phyloP scores from a whole-genome alignment of 495 filamentous ascomycete species.

The Paragyromitra xinjiangensis region DNA sequence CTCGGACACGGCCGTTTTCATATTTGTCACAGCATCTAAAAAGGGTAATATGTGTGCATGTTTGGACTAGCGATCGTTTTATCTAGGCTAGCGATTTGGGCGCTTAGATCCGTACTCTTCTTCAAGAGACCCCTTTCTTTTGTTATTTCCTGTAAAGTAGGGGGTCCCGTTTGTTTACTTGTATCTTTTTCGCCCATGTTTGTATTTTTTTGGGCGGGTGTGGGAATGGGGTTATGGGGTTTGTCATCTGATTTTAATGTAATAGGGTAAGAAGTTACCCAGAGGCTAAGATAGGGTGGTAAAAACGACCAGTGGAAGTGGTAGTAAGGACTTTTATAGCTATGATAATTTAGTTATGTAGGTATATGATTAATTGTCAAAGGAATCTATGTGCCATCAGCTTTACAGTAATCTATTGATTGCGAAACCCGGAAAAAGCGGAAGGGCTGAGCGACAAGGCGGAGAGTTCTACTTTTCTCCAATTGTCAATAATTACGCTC shows the following conservation, averaged over 20 bases:
- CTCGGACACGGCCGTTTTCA: constrained; percentile 3
- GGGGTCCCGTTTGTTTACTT: constrained; percentile 39
- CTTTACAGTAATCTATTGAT: neutral
- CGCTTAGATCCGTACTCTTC: constrained; percentile 27
- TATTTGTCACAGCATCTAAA: constrained; percentile 26
- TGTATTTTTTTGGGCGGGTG: constrained; percentile 11
- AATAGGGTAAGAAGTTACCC: constrained; percentile 24
- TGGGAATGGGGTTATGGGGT: constrained; percentile 40
- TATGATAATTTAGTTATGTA: constrained; percentile 29
- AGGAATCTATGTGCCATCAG: constrained; percentile 1
- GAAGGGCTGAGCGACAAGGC: neutral
- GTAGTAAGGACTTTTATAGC: constrained; percentile 17
- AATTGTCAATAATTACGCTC: constrained; percentile 20
- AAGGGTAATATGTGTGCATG: constrained; percentile 25
- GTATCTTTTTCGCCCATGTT: constrained; percentile 1
- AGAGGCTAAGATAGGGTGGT: neutral
- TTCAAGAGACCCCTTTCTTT: constrained; percentile 40
- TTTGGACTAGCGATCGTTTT: constrained; percentile 24
- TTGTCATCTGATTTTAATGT: constrained; percentile 37
- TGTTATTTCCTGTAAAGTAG: constrained; percentile 51
- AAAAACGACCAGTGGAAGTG: neutral
- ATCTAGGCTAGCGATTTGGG: constrained; percentile 11
- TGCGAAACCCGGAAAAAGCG: neutral
- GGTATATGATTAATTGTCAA: constrained; percentile 36
- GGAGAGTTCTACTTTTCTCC: neutral